Base-by-base conservation (phyloP, 1,284 basidiomycete species). In the Dichomitus squalens region DNA sequence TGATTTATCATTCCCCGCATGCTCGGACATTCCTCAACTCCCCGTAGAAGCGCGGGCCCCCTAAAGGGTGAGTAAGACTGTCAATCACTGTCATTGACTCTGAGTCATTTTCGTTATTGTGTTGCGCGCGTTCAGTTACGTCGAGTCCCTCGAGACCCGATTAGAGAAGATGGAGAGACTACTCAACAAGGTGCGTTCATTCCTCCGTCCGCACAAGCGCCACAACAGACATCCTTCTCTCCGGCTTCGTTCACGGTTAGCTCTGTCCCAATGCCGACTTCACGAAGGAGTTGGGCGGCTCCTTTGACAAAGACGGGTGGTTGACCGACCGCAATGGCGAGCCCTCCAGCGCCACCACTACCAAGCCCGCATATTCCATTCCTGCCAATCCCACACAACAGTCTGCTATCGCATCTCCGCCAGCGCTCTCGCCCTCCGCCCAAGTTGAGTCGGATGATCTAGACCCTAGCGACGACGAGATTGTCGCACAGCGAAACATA, bases 11-110 rank as follows among this genome's bases (percentile, higher is more conserved):
- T 44, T 31, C 21, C 53, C 40, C 34, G 34, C 33, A 20, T 25
- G 16, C 29, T 35, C 41, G 31, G 40, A 31, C 49, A 16, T 36
- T 53, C 33, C 56, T 58, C 38, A 55, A 29, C 38, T 29, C 36
- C 31, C 34, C 38, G 40, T 29, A 93, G 84, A 90, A 92, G 77
- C 85, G 92, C 36, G 91, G 92, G 2, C 90, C 92, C 27, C 89
- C 92, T 1, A 92, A 94, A 75, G 92, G 91, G 83, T 94, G 68
- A 58, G 82, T 74, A 20, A 38, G 27, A 11, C 11, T 40, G n/a
- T 36, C 23, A 14, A 11, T 27, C 25, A 27, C n/a, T 50, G 14
- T 27, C 35, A 12, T 34, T 8, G 18, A 29, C 5, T n/a, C 49
- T 53, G 46, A 53, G 50, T 58, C 47, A 59, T 50, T 7, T 41